phyloP scores from a whole-genome alignment of 2,329 filamentous ascomycete species.

The Colletotrichum chlorophyti region DNA sequence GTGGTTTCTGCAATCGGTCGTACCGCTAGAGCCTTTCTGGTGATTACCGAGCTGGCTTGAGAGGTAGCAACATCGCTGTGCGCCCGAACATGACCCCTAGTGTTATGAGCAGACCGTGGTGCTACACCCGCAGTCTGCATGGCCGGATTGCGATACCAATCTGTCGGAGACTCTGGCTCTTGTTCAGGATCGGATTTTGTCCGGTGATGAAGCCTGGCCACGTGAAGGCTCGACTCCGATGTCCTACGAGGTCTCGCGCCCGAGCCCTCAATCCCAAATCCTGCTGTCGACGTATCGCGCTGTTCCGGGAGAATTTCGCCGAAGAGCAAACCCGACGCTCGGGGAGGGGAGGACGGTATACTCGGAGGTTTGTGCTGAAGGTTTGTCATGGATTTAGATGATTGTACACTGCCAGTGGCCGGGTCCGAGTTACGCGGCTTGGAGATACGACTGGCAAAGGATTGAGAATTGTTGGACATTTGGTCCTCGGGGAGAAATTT shows the following conservation, averaged over 20 bases:
- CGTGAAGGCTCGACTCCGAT: constrained; percentile 73
- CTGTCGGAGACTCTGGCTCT: constrained; percentile 70
- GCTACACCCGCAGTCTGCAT: constrained; percentile 31
- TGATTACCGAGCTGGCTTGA: constrained; percentile 38
- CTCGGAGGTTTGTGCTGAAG: constrained; percentile 35
- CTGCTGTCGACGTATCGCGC: constrained; percentile 57
- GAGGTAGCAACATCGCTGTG: constrained; percentile 65
- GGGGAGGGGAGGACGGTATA: constrained; percentile 38
- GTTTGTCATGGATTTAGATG: constrained; percentile 43
- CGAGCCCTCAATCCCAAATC: constrained; percentile 65
- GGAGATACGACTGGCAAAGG: constrained; percentile 65
- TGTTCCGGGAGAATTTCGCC: constrained; percentile 74
- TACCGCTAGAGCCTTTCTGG: constrained; percentile 39
- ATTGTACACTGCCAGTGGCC: constrained; percentile 40
- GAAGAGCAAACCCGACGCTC: constrained; percentile 68
- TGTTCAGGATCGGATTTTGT: constrained; percentile 62
- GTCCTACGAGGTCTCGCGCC: constrained; percentile 63
- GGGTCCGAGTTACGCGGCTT: constrained; percentile 50
- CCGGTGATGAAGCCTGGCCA: constrained; percentile 56
- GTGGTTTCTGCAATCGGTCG: constrained; percentile 32
- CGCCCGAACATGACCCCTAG: constrained; percentile 53
- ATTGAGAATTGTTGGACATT: constrained; percentile 60
- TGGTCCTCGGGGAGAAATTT: constrained; percentile 58
- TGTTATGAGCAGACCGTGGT: constrained; percentile 19
- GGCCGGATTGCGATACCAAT: constrained; percentile 63